Evolutionary conservation across 352 stramenopile species (phyloP), one percentile per base, ranked within the genome.

Genomic region (Pythium rishiriense): DNA sequence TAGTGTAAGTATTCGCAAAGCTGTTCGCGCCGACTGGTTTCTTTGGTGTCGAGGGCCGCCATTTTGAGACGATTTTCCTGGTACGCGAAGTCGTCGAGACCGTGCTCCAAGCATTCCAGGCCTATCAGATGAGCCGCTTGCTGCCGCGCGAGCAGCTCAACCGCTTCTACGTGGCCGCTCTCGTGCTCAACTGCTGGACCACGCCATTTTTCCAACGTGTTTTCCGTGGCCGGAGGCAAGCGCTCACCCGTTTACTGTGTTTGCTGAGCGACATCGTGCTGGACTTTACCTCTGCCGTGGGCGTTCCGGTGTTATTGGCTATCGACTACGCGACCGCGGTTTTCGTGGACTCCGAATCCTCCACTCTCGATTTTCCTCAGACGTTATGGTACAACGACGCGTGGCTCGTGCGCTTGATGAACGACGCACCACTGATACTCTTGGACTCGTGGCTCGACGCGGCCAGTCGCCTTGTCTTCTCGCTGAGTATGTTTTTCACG

Each of bases 361-460:
- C 15, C 46, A 9, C 21, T 0, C 39, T 5, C 21, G n/a, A 1
- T 69, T 78, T 29, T 24, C 49, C 33, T 1, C 35, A 12, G 0
- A 42, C 46, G 31, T 22, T 70, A 8, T 77, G 64, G 58, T 69
- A 68, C 41, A 35, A 70, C 41, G 67, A 75, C 41, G 29, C 59
- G 8, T 73, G 70, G 70, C 50, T 77, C 39, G 22, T 73, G 29
- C 69, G 70, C 46, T 52, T 63, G 4, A 39, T 70, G 25, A 70
- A 68, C 52, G 70, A 77, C 56, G 51, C 41, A 37, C 49, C 39
- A 6, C 41, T 83, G 17, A 33, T 79, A 5, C 33, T 87, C 15
- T 68, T 87, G 4, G 51, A 25, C 3, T 83, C 76, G 11, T 83
- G 68, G 64, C 15, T 45, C 2, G 70, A 85, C 47, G 54, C 80